phyloP scores from a whole-genome alignment of 345 rosid species.

The Populus ilicifolia region DNA sequence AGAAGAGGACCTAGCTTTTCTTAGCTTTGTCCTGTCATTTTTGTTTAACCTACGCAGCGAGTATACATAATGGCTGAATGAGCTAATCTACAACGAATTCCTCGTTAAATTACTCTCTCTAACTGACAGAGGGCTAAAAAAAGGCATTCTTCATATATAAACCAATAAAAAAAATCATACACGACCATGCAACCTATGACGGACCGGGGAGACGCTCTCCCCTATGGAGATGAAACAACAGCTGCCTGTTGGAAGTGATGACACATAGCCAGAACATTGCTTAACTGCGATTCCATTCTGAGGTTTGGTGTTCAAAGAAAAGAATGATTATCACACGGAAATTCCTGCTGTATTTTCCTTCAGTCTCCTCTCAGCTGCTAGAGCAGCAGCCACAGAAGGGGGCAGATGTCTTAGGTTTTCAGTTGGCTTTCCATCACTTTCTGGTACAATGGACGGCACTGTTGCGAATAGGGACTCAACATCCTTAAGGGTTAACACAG shows the following conservation, averaged over 20 bases:
- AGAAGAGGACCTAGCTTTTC: background rate
- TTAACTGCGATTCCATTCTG: background rate
- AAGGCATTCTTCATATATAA: no score
- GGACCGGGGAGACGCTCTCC: no score
- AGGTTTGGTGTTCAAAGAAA: background rate
- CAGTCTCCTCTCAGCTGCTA: constrained; percentile 87
- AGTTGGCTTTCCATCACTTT: constrained; percentile 32
- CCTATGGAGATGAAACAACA: background rate
- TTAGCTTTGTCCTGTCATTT: background rate
- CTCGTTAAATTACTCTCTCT: no score
- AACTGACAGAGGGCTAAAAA: no score
- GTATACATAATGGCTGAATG: no score
- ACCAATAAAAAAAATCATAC: no score
- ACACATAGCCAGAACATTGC: background rate
- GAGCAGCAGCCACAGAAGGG: constrained; percentile 75
- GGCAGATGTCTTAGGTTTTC: constrained; percentile 60
- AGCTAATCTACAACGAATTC: no score
- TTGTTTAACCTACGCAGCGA: no score
- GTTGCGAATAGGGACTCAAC: constrained; percentile 69
- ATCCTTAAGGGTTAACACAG: constrained; percentile 68
- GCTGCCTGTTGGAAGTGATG: background rate
- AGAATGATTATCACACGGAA: background rate
- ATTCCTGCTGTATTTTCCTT: constrained; percentile 22
- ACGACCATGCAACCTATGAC: no score
- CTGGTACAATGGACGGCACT: constrained; percentile 23